Base-by-base conservation (phyloP, 164 flowering plant species). In the Euptelea pleiosperma region DNA sequence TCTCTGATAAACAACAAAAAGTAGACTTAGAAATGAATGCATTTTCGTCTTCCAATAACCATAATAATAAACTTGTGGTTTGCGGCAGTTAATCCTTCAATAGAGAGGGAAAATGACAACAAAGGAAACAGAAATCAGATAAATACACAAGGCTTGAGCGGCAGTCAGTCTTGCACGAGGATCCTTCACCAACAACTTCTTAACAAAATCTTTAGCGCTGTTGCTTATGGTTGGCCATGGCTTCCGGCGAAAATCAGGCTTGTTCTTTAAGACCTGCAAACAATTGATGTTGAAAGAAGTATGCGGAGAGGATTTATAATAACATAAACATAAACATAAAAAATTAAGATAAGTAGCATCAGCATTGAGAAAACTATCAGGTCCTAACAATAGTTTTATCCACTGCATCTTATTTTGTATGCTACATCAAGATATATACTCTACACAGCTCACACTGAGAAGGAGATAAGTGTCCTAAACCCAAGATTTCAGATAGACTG, bases 161-260 rank as follows among this genome's bases (percentile, higher is more conserved):
- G 98, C 98, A 54, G 98, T 93, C 50, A 87, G 78, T 71, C 97
- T 79, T 52, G 89, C 89, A 58, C 85, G 82, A 49, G 97, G 96
- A 74, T 93, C 96, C 65, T 93, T 93, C 60, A 86, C 88, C 48
- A 93, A 63, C 52, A 93, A 69, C 75, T 93, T 93, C 74, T 77
- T 86, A 11, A 93, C 82, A 73, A 93, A 93, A 76, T 93, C 97
- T 72, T 90, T 93, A 21, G 96, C 98, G 66, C 84, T 65, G 49
- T 57, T 67, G 70, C 91, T 90, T 63, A 90, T 85, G 67, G 62
- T 82, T 71, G 97, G 94, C 97, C 98, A 93, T 52, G 97, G 98
- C 71, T 87, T 93, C 54, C 94, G 81, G 11, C 82, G 78, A 61
- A 90, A 93, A 67, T 90, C 96, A 70, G 97, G 98, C 67, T 87